Evolutionary conservation across 208 protist genomes (phyloP).

Genomic region (Leishmania tarentolae): DNA sequence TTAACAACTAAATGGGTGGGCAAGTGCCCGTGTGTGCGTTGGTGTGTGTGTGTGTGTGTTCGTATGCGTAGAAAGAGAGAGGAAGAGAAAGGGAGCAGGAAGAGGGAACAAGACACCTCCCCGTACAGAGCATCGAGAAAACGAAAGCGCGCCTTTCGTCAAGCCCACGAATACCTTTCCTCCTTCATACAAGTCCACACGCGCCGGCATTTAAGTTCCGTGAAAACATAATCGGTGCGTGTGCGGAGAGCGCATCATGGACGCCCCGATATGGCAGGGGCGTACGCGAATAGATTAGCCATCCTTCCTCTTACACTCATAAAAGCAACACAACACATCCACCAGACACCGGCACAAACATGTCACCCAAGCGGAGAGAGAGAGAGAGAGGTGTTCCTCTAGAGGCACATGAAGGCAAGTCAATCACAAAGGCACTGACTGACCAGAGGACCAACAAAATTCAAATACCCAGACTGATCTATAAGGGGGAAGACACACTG

Average conservation of each 20-base stretch:
- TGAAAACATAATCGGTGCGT: neutral
- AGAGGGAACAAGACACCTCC: neutral
- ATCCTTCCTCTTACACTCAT: neutral
- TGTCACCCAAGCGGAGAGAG: neutral
- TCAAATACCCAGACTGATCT: neutral
- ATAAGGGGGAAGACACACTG: neutral
- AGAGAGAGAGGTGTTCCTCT: neutral
- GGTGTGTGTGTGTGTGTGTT: neutral
- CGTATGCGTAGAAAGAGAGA: neutral
- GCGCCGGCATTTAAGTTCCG: neutral
- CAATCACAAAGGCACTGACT: neutral
- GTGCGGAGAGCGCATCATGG: neutral
- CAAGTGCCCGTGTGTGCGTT: neutral
- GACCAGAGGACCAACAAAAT: neutral
- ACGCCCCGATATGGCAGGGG: neutral
- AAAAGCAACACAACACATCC: neutral
- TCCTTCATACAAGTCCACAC: neutral
- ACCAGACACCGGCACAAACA: neutral
- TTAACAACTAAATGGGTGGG: neutral
- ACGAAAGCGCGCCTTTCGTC: neutral
- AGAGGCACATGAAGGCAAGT: neutral
- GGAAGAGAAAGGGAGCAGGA: neutral
- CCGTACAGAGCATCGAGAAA: neutral
- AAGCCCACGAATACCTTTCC: neutral
- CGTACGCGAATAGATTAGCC: neutral